These are phyloP conservation scores for Fusarium longipes DNA, from an alignment of 2,329 filamentous ascomycete genomes.

Conservation along the genomic window DNA sequence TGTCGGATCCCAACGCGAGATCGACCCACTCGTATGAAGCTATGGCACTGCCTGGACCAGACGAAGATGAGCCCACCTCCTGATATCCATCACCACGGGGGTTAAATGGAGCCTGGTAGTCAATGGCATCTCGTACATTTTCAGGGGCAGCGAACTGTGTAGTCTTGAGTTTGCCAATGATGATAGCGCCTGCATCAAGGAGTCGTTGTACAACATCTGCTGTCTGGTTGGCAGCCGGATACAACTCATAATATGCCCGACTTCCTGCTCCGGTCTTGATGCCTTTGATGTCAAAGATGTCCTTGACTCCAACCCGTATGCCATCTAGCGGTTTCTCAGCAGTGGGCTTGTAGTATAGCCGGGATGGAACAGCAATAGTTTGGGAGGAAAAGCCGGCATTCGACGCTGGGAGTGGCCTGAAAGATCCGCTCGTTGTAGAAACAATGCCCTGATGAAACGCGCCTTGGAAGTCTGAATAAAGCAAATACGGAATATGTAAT, in stretches of 20 bases:
- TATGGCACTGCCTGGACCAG: background rate
- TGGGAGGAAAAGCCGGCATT: background rate
- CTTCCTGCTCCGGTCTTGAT: background rate
- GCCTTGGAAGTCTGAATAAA: background rate
- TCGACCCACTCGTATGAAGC: slow-evolving; percentile 4
- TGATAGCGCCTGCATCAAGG: background rate
- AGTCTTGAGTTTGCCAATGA: background rate
- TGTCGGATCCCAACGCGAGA: background rate
- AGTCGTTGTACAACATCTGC: background rate
- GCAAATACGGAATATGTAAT: background rate
- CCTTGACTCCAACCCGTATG: background rate
- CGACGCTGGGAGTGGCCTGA: background rate
- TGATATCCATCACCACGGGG: slow-evolving; percentile 1
- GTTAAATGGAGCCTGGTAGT: background rate
- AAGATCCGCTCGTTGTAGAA: background rate
- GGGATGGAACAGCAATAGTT: background rate
- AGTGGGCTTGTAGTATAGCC: background rate
- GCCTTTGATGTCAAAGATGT: background rate
- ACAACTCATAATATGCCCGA: background rate
- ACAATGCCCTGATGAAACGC: background rate
- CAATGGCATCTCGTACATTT: background rate
- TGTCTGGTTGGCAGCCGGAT: background rate
- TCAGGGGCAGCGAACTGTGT: background rate
- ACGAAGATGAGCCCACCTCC: background rate
- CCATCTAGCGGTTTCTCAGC: background rate